phyloP scores from a whole-genome alignment of 2,329 filamentous ascomycete species.

The Claviceps sp. region DNA sequence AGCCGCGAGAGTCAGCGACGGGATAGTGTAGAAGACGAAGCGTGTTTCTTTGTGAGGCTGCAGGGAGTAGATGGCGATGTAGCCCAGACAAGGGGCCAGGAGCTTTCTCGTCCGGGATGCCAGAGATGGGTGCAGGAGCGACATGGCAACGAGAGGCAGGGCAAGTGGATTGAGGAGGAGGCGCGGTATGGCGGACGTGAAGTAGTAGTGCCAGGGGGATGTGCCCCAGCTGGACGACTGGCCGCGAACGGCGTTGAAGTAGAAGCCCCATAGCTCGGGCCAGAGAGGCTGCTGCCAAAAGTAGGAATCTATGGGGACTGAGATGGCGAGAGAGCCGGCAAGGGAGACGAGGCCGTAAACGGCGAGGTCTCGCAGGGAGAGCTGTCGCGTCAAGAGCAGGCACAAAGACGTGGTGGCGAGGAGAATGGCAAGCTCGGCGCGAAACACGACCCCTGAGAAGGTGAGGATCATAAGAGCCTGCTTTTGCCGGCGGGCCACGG shows the following conservation, averaged over 20 bases:
- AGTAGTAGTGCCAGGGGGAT: constrained; percentile 78
- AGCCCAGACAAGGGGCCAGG: constrained; percentile 55
- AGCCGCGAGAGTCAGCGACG: constrained; percentile 64
- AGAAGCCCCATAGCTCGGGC: constrained; percentile 83
- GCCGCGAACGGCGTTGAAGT: constrained; percentile 79
- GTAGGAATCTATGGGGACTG: constrained; percentile 72
- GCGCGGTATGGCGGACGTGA: constrained; percentile 65
- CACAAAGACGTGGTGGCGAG: constrained; percentile 54
- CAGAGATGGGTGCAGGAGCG: constrained; percentile 35
- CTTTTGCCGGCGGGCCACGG: constrained; percentile 33
- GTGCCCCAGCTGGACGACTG: constrained; percentile 80
- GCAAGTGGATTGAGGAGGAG: constrained; percentile 69
- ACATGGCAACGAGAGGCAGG: constrained; percentile 40
- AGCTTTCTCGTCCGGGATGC: constrained; percentile 28
- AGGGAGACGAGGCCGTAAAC: constrained; percentile 53
- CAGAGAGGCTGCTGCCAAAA: constrained; percentile 84
- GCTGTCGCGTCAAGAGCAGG: constrained; percentile 42
- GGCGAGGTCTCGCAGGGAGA: constrained; percentile 45
- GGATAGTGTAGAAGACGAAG: constrained; percentile 83
- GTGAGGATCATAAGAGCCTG: constrained; percentile 64
- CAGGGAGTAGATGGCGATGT: constrained; percentile 67
- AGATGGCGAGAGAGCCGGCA: constrained; percentile 51
- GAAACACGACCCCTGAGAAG: constrained; percentile 70
- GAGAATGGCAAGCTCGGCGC: constrained; percentile 76
- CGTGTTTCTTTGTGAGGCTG: constrained; percentile 94